Percentiles rank a stretch among this genome's conserved stretches.
Conservation (phyloP, 352 stramenopile species). For the Paralagenidium karlingii region DNA sequence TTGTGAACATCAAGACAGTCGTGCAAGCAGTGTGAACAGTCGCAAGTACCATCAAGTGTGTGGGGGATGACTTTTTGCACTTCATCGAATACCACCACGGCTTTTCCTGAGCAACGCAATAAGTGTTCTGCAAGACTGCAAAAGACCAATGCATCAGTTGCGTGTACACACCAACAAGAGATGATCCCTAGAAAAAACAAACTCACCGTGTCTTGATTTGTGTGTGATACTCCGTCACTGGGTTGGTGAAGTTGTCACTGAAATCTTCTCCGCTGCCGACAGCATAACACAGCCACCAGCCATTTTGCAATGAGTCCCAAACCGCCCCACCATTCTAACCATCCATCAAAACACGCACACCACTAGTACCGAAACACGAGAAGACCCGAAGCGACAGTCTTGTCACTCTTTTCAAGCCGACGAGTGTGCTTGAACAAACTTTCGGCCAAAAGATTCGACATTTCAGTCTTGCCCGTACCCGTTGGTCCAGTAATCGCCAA, state of each 20-base stretch:
- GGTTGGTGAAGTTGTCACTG: conserved; percentile 71
- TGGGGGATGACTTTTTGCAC: conserved; percentile 86
- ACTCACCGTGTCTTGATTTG: conserved; percentile 68
- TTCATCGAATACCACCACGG: conserved; percentile 86
- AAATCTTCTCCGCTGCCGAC: conserved; percentile 66
- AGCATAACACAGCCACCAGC: conserved; percentile 4
- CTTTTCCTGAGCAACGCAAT: conserved; percentile 68
- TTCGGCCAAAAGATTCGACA: conserved; percentile 71
- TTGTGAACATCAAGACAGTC: neutral
- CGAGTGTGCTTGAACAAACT: conserved; percentile 71
- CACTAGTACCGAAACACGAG: conserved; percentile 53
- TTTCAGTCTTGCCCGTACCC: conserved; percentile 86
- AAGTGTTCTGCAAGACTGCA: conserved; percentile 69
- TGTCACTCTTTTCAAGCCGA: conserved; percentile 57
- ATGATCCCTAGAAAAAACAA: too few species aligned
- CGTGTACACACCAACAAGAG: neutral
- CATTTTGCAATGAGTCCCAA: neutral
- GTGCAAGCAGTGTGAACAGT: neutral
- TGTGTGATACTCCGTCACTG: conserved; percentile 69
- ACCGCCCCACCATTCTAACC: neutral
- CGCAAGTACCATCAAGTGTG: conserved; percentile 80
- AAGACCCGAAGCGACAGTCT: conserved; percentile 45
- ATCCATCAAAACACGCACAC: neutral
- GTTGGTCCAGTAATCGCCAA: conserved; percentile 83
- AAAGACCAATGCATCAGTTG: neutral